Percentiles rank a stretch among this genome's conserved stretches.
These are phyloP conservation scores for Lepidium africanum DNA, from an alignment of 345 rosid genomes.

Conservation along the genomic window DNA sequence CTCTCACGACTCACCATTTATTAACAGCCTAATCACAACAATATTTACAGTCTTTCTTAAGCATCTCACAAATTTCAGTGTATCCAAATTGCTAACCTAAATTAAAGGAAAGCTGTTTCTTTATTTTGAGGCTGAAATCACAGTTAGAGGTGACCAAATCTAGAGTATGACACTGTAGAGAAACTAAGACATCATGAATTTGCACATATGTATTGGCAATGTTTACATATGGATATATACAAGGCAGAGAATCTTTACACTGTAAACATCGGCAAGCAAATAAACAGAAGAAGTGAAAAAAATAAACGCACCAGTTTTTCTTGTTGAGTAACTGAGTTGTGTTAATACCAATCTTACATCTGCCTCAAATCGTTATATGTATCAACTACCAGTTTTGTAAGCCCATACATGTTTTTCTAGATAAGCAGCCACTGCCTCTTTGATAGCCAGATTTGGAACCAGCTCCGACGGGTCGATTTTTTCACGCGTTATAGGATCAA, in stretches of 20 bases:
- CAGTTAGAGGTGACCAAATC: background rate
- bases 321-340: background rate
- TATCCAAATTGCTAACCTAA: background rate
- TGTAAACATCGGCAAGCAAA: background rate
- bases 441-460: constrained; percentile 66
- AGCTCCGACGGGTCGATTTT: constrained; percentile 47
- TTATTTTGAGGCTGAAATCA: background rate
- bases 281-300: background rate
- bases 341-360: background rate
- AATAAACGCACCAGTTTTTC: background rate
- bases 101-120: background rate
- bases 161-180: background rate
- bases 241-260: constrained; percentile 12
- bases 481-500: constrained; percentile 86
- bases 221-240: background rate
- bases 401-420: constrained; percentile 80
- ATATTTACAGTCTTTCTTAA: too few relatives aligned
- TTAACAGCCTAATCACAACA: background rate
- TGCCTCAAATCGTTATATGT: background rate
- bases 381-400: constrained; percentile 35
- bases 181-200: background rate
- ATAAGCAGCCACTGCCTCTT: constrained; percentile 83
- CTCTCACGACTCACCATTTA: background rate
- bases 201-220: background rate
- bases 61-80: too few relatives aligned